phyloP scores from a whole-genome alignment of 2,329 filamentous ascomycete genomes.

The Claviceps pusilla region DNA sequence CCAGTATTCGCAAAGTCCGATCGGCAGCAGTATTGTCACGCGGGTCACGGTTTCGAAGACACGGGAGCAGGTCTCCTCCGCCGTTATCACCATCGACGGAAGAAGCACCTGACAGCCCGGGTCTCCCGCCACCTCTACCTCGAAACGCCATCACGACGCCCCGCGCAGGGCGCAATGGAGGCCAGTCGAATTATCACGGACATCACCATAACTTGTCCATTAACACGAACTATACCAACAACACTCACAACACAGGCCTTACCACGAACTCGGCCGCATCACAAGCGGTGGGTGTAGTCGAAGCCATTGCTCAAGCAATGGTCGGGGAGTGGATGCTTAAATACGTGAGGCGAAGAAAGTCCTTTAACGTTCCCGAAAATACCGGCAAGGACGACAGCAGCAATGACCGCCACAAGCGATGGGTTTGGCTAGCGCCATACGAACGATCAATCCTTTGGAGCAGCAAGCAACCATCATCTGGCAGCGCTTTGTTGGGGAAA shows the following conservation, averaged over 20 bases:
- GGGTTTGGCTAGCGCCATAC: conserved; percentile 97
- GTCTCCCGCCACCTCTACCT: conserved; percentile 52
- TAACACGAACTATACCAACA: conserved; percentile 29
- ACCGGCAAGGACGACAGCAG: conserved; percentile 54
- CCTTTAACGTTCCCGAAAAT: conserved; percentile 64
- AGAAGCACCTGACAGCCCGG: conserved; percentile 52
- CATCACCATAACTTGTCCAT: conserved; percentile 46
- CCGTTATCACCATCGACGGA: conserved; percentile 54
- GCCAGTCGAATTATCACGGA: conserved; percentile 26
- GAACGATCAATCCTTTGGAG: conserved; percentile 96
- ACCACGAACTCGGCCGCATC: conserved; percentile 38
- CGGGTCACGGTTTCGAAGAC: conserved; percentile 33
- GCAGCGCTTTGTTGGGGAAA: conserved; percentile 81
- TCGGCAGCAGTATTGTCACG: conserved; percentile 62
- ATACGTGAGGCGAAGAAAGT: conserved; percentile 74
- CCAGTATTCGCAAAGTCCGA: conserved; percentile 65
- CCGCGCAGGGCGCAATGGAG: conserved; percentile 25
- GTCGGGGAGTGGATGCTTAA: conserved; percentile 96
- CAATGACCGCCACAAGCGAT: conserved; percentile 77
- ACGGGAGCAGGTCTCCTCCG: conserved; percentile 45
- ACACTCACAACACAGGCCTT: conserved; percentile 28
- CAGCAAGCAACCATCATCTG: conserved; percentile 85
- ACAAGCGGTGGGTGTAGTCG: conserved; percentile 69
- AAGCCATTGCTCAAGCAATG: conserved; percentile 96
- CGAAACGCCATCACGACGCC: conserved; percentile 56